Conservation (phyloP, 257 asterid genomes). For the Parsonsia alboflavescens region DNA sequence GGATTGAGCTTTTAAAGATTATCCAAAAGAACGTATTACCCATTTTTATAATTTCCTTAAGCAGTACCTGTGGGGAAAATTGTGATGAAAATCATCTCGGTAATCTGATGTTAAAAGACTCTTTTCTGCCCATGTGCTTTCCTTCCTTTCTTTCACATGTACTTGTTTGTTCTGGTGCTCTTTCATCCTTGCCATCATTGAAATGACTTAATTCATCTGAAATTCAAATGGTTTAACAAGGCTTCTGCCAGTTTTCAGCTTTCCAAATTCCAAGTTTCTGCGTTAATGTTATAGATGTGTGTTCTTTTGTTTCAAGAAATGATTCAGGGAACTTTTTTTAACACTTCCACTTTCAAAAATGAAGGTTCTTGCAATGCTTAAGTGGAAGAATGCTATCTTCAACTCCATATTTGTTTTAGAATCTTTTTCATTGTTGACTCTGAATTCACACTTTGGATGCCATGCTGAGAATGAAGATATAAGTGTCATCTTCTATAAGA, state of each 20-base stretch:
- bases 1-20: not conserved
- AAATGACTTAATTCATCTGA: not conserved
- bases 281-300: not conserved
- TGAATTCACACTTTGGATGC: not conserved
- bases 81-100: not conserved
- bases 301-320: not conserved
- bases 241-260: not conserved
- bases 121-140: not conserved
- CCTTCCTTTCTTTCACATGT: not conserved
- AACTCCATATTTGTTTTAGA: constrained; percentile 1
- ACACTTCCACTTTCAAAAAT: not conserved
- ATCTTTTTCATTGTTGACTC: not conserved
- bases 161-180: not conserved
- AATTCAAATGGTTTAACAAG: not conserved
- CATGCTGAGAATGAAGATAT: constrained; percentile 14
- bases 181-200: not conserved
- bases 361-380: constrained; percentile 7
- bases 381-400: not conserved
- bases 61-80: not conserved
- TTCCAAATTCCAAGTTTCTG: not conserved
- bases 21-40: not conserved
- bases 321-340: not conserved
- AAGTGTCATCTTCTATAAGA: constrained; percentile 6
- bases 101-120: not conserved
- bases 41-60: not conserved